phyloP scores from a whole-genome alignment of 108 stramenopile species.

The Cyclotella kingstonii region DNA sequence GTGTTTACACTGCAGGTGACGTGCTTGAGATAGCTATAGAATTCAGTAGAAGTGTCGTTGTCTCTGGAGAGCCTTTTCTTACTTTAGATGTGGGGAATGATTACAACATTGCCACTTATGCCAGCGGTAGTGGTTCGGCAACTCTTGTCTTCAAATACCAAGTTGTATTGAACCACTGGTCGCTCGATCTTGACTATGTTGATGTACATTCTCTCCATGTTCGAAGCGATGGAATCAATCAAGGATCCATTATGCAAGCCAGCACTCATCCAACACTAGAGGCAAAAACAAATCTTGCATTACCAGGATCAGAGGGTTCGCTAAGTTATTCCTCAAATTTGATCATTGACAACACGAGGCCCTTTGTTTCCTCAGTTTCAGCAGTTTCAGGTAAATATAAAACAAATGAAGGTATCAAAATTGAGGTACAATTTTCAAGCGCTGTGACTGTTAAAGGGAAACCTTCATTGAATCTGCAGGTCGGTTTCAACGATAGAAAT shows the following conservation, averaged over 20 bases:
- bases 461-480: conserved; percentile 48
- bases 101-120: conserved; percentile 33
- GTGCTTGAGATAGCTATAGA: conserved; percentile 42
- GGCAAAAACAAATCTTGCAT: conserved; percentile 36
- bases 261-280: conserved; percentile 36
- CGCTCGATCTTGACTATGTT: conserved; percentile 40
- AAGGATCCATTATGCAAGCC: conserved; percentile 34
- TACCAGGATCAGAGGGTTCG: conserved; percentile 42
- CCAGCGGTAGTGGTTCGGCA: conserved; percentile 21
- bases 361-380: conserved; percentile 42
- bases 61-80: conserved; percentile 46
- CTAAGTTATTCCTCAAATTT: conserved; percentile 42
- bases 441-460: conserved; percentile 48
- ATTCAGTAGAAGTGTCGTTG: conserved; percentile 46
- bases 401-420: conserved; percentile 27
- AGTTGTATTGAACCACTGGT: conserved; percentile 30
- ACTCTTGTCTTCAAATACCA: conserved; percentile 38
- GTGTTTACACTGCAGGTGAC: conserved; percentile 45
- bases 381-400: conserved; percentile 22
- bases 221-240: conserved; percentile 25
- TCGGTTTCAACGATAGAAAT: conserved; percentile 40
- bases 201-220: conserved; percentile 36
- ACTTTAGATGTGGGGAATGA: conserved; percentile 46
- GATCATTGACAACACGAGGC: conserved; percentile 44
- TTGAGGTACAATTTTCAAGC: conserved; percentile 49